phyloP scores from a whole-genome alignment of 1,284 basidiomycete species.

The Leccinum solheimii region DNA sequence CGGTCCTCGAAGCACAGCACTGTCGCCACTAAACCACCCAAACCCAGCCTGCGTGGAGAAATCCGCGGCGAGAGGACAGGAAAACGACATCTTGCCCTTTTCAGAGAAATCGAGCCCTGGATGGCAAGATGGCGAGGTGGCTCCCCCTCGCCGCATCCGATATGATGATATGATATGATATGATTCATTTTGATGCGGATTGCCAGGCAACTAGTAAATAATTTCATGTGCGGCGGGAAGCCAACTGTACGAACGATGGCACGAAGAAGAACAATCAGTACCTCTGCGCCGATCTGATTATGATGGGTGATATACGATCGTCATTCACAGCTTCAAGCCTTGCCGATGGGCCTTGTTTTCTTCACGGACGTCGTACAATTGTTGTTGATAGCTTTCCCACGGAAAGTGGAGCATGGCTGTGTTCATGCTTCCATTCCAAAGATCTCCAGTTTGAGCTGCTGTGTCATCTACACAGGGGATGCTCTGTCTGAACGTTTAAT shows the following conservation, averaged over 20 bases:
- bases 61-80: slow-evolving; percentile 2
- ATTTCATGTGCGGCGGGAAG: slow-evolving; percentile 5
- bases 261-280: slow-evolving; percentile 1
- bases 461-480: slow-evolving; percentile 4
- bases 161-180: neutral
- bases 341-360: neutral
- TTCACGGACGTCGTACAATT: neutral
- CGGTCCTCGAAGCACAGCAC: neutral
- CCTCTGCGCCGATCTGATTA: slow-evolving; percentile 12
- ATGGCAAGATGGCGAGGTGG: neutral
- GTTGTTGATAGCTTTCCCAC: slow-evolving; percentile 20
- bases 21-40: slow-evolving; percentile 15
- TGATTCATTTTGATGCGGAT: slow-evolving; percentile 23
- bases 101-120: slow-evolving; percentile 6
- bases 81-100: slow-evolving; percentile 3
- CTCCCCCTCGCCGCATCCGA: slow-evolving; percentile 8
- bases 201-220: slow-evolving; percentile 24
- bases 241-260: neutral
- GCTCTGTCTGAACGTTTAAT: slow-evolving; percentile 4
- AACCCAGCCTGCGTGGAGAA: slow-evolving; percentile 1
- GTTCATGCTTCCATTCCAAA: slow-evolving; percentile 3
- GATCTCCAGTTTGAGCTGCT: slow-evolving; percentile 5
- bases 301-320: slow-evolving; percentile 1
- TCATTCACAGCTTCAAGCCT: slow-evolving; percentile 12
- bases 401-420: slow-evolving; percentile 22